Base-by-base conservation (phyloP, 2,329 filamentous ascomycete species). In the Grosmannia penicillata region DNA sequence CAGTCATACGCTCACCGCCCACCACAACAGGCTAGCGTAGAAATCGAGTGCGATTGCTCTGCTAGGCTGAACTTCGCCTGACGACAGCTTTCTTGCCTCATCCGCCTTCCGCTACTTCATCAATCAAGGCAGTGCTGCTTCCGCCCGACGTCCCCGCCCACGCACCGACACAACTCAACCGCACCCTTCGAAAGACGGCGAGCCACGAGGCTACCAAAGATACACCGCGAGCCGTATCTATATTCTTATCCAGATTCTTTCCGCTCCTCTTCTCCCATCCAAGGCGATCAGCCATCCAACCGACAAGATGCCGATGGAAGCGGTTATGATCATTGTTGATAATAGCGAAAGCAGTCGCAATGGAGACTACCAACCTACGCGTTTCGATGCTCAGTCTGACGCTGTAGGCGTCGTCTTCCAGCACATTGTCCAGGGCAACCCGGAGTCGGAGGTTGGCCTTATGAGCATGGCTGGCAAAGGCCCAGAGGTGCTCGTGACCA, bases 401-500 rank as follows among this genome's bases (percentile, higher is more conserved):
- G 87, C 89, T 40, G 85, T 93, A 53, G 91, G 83, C 61, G 78
- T 95, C 53, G 80, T 96, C 54, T 96, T 96, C 68, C 85, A 87
- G 56, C 84, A 82, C 55, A 94, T 98, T 61, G 94, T 87, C 50
- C 80, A 86, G 63, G 82, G 81, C 50, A 95, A 98, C 59, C 86
- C 91, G 24, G 91, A 98, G 63, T 96, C 89, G 8, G 93, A 87
- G 10, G 91, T 98, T 48, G 91, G 93, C 37, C 68, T 98, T 47
- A 95, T 98, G 87, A 94, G 85, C 62, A 96, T 96, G 89, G 91
- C 85, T 47, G 91, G 89, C 53, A 89, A 84, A 56, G 87, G 86
- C n/a, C 91, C 91, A 35, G 89, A 96, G 63, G 89, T 98, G 47
- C 75, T 98, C 47, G 93, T 91, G 42, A 98, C 91, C 25, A 75